Evolutionary conservation across 2,329 filamentous ascomycete species (phyloP), one percentile per base, ranked within the genome.

Genomic region (Aureobasidium melanogenum): DNA sequence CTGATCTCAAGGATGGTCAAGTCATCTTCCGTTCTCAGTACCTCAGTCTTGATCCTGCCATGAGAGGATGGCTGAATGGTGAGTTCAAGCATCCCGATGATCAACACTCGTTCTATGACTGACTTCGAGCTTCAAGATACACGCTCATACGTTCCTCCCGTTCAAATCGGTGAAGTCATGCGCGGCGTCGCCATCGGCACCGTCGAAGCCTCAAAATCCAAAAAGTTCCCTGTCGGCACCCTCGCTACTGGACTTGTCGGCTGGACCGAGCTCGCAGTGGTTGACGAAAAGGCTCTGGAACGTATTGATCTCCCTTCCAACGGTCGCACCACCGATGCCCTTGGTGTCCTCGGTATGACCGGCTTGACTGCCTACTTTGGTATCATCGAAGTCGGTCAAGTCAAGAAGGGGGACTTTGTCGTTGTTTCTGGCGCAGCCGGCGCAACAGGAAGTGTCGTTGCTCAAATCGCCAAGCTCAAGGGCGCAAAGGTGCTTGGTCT

Each of bases 391-490:
- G 82, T 92, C 48, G 88, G 84, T 2, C 76, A 87, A 60, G 83
- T 87, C 43, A 84, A 86, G 71, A 72, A 81, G 0, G 88, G 88
- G 5, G 87, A 92, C 65, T 85, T 87, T 4, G 88, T 93, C 1
- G 87, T 92, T 8, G 86, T 93, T 0, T 88, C 84, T 9, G 88
- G 88, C 7, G 89, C 89, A 1, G 89, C 89, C 0, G 89, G 89
- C 2, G 89, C 88, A 0, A 92, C 89, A 0, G 89, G 89, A 1
- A 87, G 82, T 68, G 83, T 92, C 1, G 88, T 84, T 0, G 88
- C 87, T 0, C 89, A 93, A 74, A 89, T 92, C 66, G 87, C 88
- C 19, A 91, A 89, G 77, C 75, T 90, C 58, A 84, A 85, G 72
- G 88, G 87, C 14, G 82, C 66, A 74, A 82, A 76, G 2, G 83